A percentile compares a stretch with the other conserved stretches of the same genome.
Evolutionary conservation across 768 basidiomycete genomes (phyloP).

Genomic region (Suillus paluster): DNA sequence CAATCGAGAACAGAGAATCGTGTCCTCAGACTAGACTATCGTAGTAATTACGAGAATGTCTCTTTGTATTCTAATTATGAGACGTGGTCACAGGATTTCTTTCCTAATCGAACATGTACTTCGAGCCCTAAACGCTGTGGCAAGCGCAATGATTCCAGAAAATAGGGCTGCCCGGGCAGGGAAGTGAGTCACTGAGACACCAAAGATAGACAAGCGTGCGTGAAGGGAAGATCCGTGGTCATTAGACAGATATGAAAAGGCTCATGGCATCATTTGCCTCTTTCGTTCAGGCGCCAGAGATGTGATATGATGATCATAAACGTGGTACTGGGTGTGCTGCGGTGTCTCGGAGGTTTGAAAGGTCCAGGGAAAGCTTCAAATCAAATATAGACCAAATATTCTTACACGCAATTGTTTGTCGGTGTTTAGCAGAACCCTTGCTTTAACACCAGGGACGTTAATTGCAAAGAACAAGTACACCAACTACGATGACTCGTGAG

Average conservation of each 20-base stretch:
- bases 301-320: constrained; percentile 17
- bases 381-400: constrained; percentile 6
- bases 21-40: not conserved
- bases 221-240: constrained; percentile 21
- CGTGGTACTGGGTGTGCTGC: constrained; percentile 6
- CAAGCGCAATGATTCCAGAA: constrained; percentile 6
- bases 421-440: constrained; percentile 22
- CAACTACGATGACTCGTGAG: constrained; percentile 57
- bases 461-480: constrained; percentile 10
- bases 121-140: constrained; percentile 5
- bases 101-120: constrained; percentile 4
- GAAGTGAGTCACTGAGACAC: constrained; percentile 12
- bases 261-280: constrained; percentile 18
- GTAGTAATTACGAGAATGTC: constrained; percentile 1
- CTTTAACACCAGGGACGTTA: constrained; percentile 15
- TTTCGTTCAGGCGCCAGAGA: constrained; percentile 18
- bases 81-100: not conserved
- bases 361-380: not conserved
- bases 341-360: not conserved
- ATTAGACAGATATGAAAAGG: constrained; percentile 9
- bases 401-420: constrained; percentile 25
- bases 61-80: constrained; percentile 2
- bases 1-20: not conserved
- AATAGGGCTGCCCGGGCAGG: not conserved
- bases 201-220: constrained; percentile 9